Base-by-base conservation (phyloP, 352 stramenopile genomes). In the Globisporangium nagaii region DNA sequence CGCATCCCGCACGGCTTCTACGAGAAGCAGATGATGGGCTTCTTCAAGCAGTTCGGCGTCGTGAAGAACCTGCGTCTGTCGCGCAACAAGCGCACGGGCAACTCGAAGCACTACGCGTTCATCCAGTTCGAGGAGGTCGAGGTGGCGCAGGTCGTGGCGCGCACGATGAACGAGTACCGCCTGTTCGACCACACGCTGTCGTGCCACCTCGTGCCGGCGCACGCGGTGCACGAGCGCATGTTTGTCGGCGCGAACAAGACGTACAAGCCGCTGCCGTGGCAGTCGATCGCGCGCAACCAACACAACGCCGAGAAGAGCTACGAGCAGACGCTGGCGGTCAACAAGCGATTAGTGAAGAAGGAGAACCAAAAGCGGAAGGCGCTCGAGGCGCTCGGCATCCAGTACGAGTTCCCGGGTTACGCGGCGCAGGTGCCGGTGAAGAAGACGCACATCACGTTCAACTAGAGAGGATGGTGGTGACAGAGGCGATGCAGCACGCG, bases 31-130 rank as follows among this genome's bases (percentile, higher is more conserved):
- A 93, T 99, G 64, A 67, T 75, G 39, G 87, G 79, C 19, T 98
- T 98, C 77, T 96, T 99, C 48, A 87, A 92, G 55, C 96, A 99
- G 75, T 99, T 99, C 61, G 96, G 96, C 56, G 70, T 84, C 27
- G 88, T 99, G 25, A 75, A 71, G 17, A 80, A 87, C 49, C 77
- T 98, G 48, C 79, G 92, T n/a, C 62, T 98, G 13, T 98, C 87
- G 53, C 91, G 96, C 46, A 98, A 94, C 56, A 97, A 96, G 68
- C 95, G 96, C 70, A 96, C 93, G 41, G 95, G 95, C 37, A 88
- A 90, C 56, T 96, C 93, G 36, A 95, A 96, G 65, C 93, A 97
- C 55, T 98, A 98, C 72, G 96, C 89, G 25, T 99, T 98, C 79
- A 80, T 98, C 40, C 76, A 98, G 81, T 98, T 98, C 61, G 84